Percentiles rank a stretch among this genome's conserved stretches.
phyloP scores from a whole-genome alignment of 2,329 filamentous ascomycete species.

The Magnaporthiopsis incrustans region DNA sequence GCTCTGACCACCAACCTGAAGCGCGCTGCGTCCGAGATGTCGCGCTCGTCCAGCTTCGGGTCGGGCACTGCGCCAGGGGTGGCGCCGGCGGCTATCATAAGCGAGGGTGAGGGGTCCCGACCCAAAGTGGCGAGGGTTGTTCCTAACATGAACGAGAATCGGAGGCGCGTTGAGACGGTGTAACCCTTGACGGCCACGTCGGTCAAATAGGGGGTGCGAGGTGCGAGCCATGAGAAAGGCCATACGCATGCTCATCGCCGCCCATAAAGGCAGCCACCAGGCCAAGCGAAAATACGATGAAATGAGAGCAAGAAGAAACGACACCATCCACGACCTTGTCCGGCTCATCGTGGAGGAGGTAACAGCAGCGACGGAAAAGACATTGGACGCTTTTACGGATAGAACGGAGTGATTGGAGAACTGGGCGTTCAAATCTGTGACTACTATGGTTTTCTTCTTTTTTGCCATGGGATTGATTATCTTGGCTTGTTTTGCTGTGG shows the following conservation, averaged over 20 bases:
- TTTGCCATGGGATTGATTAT: too few species aligned
- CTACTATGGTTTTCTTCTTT: not conserved
- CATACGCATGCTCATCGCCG: not conserved
- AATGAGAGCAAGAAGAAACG: not conserved
- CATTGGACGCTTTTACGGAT: not conserved
- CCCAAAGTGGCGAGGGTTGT: slow-evolving; percentile 29
- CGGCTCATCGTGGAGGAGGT: not conserved
- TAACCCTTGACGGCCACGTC: not conserved
- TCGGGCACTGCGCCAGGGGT: slow-evolving; percentile 23
- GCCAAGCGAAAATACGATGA: not conserved
- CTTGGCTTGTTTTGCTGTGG: not conserved
- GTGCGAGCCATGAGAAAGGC: not conserved
- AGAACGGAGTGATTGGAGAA: not conserved
- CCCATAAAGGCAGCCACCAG: not conserved
- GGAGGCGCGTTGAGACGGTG: slow-evolving; percentile 21
- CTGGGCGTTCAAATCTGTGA: not conserved
- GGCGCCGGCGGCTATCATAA: slow-evolving; percentile 9
- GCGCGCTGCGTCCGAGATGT: slow-evolving; percentile 44
- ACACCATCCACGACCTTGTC: not conserved
- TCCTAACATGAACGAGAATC: slow-evolving; percentile 29
- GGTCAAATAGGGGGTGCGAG: not conserved
- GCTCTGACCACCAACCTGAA: slow-evolving; percentile 33
- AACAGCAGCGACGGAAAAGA: not conserved
- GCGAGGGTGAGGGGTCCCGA: slow-evolving; percentile 18
- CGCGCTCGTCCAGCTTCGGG: slow-evolving; percentile 38